These are phyloP conservation scores for Annona cherimola DNA, from an alignment of 164 flowering plant genomes.

Conservation along the genomic window DNA sequence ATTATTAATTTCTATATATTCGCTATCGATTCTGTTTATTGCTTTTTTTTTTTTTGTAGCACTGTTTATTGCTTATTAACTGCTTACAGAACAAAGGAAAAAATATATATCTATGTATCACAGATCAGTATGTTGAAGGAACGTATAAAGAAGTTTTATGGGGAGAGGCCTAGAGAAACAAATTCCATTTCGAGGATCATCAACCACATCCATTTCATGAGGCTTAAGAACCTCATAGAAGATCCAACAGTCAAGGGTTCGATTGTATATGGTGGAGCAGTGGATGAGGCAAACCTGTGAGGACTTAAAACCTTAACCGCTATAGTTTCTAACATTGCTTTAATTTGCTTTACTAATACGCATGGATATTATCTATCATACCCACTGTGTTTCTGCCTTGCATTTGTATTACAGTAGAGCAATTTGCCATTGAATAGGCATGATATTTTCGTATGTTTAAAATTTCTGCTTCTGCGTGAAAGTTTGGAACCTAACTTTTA, in stretches of 20 bases:
- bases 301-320: not conserved
- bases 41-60: not conserved
- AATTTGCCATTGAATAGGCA: no score
- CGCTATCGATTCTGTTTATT: no score
- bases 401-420: no score
- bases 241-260: conserved; percentile 60
- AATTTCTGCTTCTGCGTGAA: no score
- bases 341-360: no score
- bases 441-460: no score
- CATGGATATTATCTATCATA: no score
- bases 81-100: no score
- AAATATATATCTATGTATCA: not conserved
- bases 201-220: conserved; percentile 46
- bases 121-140: conserved; percentile 61
- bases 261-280: conserved; percentile 70
- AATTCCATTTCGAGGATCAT: conserved; percentile 47
- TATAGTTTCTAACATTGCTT: no score
- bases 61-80: not conserved
- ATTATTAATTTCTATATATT: not conserved
- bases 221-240: conserved; percentile 44
- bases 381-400: not conserved
- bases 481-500: no score
- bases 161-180: conserved; percentile 39
- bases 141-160: conserved; percentile 40
- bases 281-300: conserved; percentile 62